Evolutionary conservation across 139 green algal species (phyloP).

Genomic region (Chara braunii): DNA sequence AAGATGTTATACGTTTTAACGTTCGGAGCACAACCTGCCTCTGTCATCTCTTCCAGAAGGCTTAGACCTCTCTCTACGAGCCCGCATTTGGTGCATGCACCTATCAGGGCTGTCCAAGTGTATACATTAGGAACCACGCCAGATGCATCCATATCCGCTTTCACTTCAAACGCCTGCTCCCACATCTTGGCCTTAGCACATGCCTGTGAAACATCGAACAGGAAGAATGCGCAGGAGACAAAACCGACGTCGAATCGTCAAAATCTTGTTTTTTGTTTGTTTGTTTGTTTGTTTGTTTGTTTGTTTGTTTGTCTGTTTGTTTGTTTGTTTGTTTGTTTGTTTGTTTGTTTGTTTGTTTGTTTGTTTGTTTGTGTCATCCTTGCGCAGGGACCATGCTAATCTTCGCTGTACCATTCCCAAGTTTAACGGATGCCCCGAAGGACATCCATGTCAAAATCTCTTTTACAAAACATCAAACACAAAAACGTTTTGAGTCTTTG

Average conservation of each 20-base stretch:
- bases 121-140: conserved; percentile 26
- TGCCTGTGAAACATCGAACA: no score
- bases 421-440: no score
- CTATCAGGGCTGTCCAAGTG: conserved; percentile 34
- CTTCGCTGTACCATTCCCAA: no score
- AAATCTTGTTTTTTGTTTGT: no score
- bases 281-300: no score
- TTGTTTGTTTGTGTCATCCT: not conserved
- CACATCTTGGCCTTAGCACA: conserved; percentile 17
- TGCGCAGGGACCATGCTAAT: no score
- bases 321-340: not conserved
- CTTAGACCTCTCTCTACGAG: conserved; percentile 19
- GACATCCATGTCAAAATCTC: no score
- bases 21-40: conserved; percentile 3
- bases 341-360: not conserved
- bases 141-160: conserved; percentile 22
- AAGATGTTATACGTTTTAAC: conserved; percentile 27
- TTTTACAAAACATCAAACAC: no score
- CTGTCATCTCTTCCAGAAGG: conserved; percentile 30
- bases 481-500: no score
- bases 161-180: conserved; percentile 20
- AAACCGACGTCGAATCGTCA: no score
- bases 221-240: no score
- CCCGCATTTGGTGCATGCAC: conserved; percentile 7
- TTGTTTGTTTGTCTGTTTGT: not conserved